Conservation (phyloP, 495 filamentous ascomycete genomes). For the Penicillium herquei region DNA sequence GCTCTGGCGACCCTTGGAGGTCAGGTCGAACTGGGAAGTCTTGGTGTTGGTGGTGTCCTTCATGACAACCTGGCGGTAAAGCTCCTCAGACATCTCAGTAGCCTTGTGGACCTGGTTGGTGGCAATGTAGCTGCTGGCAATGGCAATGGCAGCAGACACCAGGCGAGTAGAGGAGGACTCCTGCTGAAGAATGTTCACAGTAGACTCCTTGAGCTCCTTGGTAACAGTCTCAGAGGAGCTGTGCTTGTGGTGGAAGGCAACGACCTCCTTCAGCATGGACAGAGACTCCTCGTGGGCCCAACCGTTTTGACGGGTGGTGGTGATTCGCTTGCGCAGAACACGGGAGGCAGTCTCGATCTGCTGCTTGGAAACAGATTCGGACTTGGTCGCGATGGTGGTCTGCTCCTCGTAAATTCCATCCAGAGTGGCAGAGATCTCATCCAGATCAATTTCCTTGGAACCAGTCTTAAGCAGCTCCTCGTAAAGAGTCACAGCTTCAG, state of each 20-base stretch:
- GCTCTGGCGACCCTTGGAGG: constrained; percentile 31
- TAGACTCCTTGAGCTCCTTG: constrained; percentile 31
- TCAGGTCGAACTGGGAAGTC: constrained; percentile 22
- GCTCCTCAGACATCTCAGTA: constrained; percentile 29
- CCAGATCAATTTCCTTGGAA: constrained; percentile 29
- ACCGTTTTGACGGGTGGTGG: constrained; percentile 28
- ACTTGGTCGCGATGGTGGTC: constrained; percentile 17
- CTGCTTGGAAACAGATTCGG: constrained; percentile 21
- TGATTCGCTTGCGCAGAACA: constrained; percentile 28
- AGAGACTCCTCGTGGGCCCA: constrained; percentile 40
- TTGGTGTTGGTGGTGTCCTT: constrained; percentile 24
- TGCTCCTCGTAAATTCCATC: constrained; percentile 40
- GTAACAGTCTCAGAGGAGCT: constrained; percentile 22
- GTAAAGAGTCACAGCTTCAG: constrained; percentile 30
- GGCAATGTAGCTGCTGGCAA: constrained; percentile 33
- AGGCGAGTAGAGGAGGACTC: constrained; percentile 30
- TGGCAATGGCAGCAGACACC: constrained; percentile 29
- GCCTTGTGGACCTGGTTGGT: constrained; percentile 30
- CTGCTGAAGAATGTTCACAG: constrained; percentile 29
- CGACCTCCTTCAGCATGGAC: constrained; percentile 31
- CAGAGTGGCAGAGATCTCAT: constrained; percentile 32
- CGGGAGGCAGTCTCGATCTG: constrained; percentile 28
- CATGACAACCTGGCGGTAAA: constrained; percentile 37
- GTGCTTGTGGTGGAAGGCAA: constrained; percentile 30
- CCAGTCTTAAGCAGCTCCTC: constrained; percentile 31